Evolutionary conservation across 257 asterid genomes (phyloP).

Genomic region (Forsythia suspensa): DNA sequence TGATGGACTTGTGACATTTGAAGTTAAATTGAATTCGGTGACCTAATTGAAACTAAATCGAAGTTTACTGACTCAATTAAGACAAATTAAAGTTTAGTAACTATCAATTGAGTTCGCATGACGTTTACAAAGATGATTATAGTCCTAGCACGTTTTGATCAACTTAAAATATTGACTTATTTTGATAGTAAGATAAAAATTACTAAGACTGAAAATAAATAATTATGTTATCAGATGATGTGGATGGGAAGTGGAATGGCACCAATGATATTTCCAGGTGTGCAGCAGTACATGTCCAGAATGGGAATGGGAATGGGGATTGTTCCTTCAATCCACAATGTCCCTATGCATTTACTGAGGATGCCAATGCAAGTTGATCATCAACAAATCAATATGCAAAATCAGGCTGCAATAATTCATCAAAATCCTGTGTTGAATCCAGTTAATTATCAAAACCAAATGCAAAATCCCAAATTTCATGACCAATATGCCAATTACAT

Average conservation of each 20-base stretch:
- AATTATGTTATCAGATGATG: conserved; percentile 50
- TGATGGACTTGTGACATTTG: too few species aligned
- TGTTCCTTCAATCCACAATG: conserved; percentile 47
- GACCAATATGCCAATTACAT: conserved; percentile 66
- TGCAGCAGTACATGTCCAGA: conserved; percentile 74
- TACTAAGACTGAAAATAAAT: neutral
- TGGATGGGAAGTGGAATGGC: conserved; percentile 94
- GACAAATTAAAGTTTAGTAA: too few species aligned
- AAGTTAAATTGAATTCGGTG: too few species aligned
- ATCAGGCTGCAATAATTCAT: conserved; percentile 39
- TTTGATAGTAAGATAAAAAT: too few species aligned
- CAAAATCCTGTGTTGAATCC: conserved; percentile 29
- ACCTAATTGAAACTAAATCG: too few species aligned
- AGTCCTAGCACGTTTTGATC: too few species aligned
- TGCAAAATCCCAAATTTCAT: conserved; percentile 45
- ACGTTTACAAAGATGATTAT: too few species aligned
- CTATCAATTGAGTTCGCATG: too few species aligned
- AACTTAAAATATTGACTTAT: too few species aligned
- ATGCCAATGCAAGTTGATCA: conserved; percentile 49
- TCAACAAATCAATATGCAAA: conserved; percentile 32
- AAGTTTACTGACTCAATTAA: too few species aligned
- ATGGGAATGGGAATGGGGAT: conserved; percentile 62
- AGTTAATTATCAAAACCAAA: conserved; percentile 47
- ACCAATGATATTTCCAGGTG: conserved; percentile 65
- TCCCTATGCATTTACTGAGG: conserved; percentile 55